Base-by-base conservation (phyloP, 2,329 filamentous ascomycete species). In the Sporothrix pseudoabietina region DNA sequence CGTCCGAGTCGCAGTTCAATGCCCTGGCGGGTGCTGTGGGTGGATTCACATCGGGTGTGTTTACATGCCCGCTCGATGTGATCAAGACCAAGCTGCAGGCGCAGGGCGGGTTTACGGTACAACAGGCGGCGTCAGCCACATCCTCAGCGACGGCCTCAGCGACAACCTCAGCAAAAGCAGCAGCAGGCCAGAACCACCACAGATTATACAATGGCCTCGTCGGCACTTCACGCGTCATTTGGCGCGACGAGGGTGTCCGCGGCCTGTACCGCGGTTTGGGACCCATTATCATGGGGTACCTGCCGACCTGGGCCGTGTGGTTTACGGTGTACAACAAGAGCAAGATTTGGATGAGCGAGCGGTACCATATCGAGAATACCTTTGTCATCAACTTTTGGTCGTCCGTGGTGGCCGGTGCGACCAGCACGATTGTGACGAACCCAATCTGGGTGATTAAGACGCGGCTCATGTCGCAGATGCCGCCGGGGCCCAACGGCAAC, bases 391-490 rank as follows among this genome's bases (percentile, higher is more conserved):
- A 93, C 79, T 91, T 96, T 77, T 94, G 92, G 85, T 96, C 96
- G 30, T 97, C 96, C 10, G 89, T 99, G 75, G 88, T 94, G 73
- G 96, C 95, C 32, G 96, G 96, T 71, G 94, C 90, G 75, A 97
- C 92, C 83, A 98, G 94, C 77, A 99, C 96, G 4, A 87, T 98
- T 76, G 92, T 91, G 75, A 99, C 96, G 32, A 99, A 98, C 81
- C 96, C 96, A 0, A 99, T 99, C 75, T 99, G 96, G 96, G 96
- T 99, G 52, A 97, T 99, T 84, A 99, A 99, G 83, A 99, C 96
- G 68, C 88, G 96, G 77, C 88, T 99, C 78, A 98, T 98, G 96
- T 97, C 96, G 52, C 96, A 98, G 84, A 92, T 79, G 80, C 87
- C 78, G 79, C 86, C 9, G 7, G 54, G 22, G 1, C n/a, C 55